Percentiles rank a stretch among this genome's conserved stretches.
Conservation (phyloP, 1,139 yeast genomes). For the Neolecta irregularis region DNA sequence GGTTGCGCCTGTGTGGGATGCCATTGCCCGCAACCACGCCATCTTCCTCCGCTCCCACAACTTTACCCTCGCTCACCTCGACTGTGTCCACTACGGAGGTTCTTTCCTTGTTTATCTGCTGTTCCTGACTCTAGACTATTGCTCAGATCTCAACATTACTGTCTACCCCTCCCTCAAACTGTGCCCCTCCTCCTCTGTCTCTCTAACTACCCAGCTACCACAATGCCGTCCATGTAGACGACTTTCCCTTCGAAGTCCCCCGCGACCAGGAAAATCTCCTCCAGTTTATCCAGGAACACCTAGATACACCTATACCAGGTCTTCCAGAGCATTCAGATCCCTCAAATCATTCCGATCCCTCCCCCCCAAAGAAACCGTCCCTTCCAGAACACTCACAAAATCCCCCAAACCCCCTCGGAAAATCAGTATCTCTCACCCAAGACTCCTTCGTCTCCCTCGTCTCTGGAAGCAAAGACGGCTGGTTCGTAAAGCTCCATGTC, state of each 20-base stretch:
- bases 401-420: constrained; percentile 17
- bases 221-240: too few relatives aligned
- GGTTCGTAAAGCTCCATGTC: constrained; percentile 29
- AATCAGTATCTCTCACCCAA: constrained; percentile 15
- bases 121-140: too few relatives aligned
- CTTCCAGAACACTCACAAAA: constrained; percentile 6
- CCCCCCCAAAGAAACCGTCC: constrained; percentile 6
- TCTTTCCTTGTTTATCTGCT: too few relatives aligned
- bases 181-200: too few relatives aligned
- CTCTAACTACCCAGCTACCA: too few relatives aligned
- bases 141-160: constrained; percentile 21
- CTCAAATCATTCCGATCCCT: too few relatives aligned
- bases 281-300: too few relatives aligned
- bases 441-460: constrained; percentile 16
- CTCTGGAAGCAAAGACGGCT: constrained; percentile 21
- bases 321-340: constrained; percentile 9
- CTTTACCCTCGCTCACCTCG: constrained; percentile 26
- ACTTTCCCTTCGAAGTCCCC: too few relatives aligned
- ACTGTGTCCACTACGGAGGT: constrained; percentile 29
- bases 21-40: constrained; percentile 19
- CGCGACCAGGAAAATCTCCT: too few relatives aligned
- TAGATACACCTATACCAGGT: too few relatives aligned
- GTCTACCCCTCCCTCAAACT: constrained; percentile 26
- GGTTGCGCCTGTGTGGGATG: constrained; percentile 28
- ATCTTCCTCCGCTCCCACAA: constrained; percentile 17